These are phyloP conservation scores for Ganoderma lingzhi DNA, from an alignment of 1,284 basidiomycete species.

Conservation along the genomic window DNA sequence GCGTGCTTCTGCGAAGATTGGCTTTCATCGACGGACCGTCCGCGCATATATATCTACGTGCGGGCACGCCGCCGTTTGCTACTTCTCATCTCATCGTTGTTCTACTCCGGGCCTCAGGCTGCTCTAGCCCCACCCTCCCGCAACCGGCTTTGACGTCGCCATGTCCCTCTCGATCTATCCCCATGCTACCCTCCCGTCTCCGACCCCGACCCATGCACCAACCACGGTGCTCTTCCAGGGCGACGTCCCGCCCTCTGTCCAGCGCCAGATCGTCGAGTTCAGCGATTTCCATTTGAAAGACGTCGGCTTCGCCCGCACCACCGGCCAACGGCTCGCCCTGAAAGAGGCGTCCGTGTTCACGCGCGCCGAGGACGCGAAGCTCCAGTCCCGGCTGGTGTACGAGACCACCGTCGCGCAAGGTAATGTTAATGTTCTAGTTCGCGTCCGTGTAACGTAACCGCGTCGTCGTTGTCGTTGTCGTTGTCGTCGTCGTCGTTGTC, in stretches of 20 bases:
- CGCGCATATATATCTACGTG: conserved; percentile 2
- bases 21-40: no score
- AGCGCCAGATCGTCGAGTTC: conserved; percentile 22
- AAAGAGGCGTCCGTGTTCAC: conserved; percentile 20
- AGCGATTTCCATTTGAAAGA: conserved; percentile 23
- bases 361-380: conserved; percentile 21
- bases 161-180: neutral
- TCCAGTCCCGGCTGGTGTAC: conserved; percentile 21
- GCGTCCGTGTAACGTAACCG: no score
- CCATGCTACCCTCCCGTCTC: neutral
- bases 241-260: conserved; percentile 16
- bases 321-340: conserved; percentile 17
- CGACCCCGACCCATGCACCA: neutral
- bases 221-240: conserved; percentile 17
- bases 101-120: no score
- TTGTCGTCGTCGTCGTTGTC: no score
- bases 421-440: neutral
- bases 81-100: neutral
- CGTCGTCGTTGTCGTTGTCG: no score
- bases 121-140: neutral
- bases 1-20: neutral
- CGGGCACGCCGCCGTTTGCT: no score
- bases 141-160: neutral
- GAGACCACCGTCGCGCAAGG: conserved; percentile 18
- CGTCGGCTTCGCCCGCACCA: conserved; percentile 19